phyloP scores from a whole-genome alignment of 2,329 filamentous ascomycete species.

The Scedosporium aurantiacum region DNA sequence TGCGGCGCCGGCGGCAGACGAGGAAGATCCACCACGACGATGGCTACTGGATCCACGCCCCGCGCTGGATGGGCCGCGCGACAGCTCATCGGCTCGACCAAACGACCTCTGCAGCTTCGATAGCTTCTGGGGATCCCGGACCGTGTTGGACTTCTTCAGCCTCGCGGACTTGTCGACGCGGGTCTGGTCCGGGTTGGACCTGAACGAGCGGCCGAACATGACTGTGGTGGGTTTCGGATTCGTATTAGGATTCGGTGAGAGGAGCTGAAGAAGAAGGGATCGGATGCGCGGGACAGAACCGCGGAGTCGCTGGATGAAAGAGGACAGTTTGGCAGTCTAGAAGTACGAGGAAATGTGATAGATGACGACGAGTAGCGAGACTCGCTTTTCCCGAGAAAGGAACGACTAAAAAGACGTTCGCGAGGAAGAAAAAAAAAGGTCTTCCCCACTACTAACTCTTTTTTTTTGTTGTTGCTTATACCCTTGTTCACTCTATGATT shows the following conservation, averaged over 20 bases:
- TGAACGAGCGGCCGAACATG: conserved; percentile 93
- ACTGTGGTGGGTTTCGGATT: conserved; percentile 20
- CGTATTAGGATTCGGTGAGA: background rate
- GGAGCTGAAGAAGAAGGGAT: conserved; percentile 5
- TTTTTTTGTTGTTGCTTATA: background rate
- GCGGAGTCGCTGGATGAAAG: background rate
- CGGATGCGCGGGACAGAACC: background rate
- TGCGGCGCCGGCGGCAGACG: background rate
- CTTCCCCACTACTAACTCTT: background rate
- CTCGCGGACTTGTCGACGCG: conserved; percentile 82
- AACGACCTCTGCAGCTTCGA: conserved; percentile 79
- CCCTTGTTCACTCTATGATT: background rate
- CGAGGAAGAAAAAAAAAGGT: background rate
- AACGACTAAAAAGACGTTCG: background rate
- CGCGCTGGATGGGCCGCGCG: background rate
- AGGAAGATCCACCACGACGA: background rate
- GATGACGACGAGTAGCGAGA: background rate
- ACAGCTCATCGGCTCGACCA: conserved; percentile 21
- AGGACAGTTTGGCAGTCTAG: background rate
- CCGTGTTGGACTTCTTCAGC: conserved; percentile 47
- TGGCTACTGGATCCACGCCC: conserved; percentile 10
- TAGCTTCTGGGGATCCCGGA: conserved; percentile 66
- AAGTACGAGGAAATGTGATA: background rate
- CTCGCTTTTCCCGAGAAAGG: background rate
- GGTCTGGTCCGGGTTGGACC: conserved; percentile 52